Conservation (phyloP, 768 basidiomycete genomes). For the Lactifluus hygrophoroides region DNA sequence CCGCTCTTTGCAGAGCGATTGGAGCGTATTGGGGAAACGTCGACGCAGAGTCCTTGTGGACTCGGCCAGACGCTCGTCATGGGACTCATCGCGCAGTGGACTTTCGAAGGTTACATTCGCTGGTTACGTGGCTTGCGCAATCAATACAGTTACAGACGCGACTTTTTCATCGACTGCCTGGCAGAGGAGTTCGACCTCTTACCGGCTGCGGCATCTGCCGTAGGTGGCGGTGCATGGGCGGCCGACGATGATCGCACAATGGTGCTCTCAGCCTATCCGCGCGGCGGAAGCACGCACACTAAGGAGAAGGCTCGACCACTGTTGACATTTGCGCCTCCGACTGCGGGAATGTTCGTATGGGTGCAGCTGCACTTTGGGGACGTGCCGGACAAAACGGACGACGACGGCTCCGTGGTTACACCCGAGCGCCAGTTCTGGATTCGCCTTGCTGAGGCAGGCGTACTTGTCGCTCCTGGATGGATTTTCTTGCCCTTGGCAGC, state of each 20-base stretch:
- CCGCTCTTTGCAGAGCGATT: slow-evolving; percentile 69
- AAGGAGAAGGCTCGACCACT: slow-evolving; percentile 39
- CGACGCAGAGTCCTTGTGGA: slow-evolving; percentile 63
- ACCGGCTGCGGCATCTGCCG: slow-evolving; percentile 23
- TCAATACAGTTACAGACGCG: slow-evolving; percentile 51
- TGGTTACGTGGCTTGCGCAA: slow-evolving; percentile 62
- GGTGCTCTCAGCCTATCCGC: slow-evolving; percentile 38
- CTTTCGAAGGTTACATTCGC: slow-evolving; percentile 59
- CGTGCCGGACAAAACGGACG: slow-evolving; percentile 37
- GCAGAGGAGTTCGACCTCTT: slow-evolving; percentile 53
- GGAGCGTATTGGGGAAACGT: slow-evolving; percentile 58
- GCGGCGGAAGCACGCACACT: slow-evolving; percentile 28
- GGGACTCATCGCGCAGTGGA: slow-evolving; percentile 57
- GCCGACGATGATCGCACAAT: slow-evolving; percentile 23
- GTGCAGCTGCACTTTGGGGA: slow-evolving; percentile 54
- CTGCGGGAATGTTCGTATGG: slow-evolving; percentile 81
- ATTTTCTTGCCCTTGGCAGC: slow-evolving; percentile 34
- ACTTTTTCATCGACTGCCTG: slow-evolving; percentile 57
- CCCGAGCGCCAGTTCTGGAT: slow-evolving; percentile 54
- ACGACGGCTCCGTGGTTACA: slow-evolving; percentile 28
- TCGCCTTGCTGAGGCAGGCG: slow-evolving; percentile 48
- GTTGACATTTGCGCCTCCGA: slow-evolving; percentile 67
- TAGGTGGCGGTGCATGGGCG: slow-evolving; percentile 22
- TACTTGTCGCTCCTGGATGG: slow-evolving; percentile 58
- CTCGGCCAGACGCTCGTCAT: slow-evolving; percentile 61